Base-by-base conservation (phyloP, 179 eudicot genomes). In the Vitellaria paradoxa region DNA sequence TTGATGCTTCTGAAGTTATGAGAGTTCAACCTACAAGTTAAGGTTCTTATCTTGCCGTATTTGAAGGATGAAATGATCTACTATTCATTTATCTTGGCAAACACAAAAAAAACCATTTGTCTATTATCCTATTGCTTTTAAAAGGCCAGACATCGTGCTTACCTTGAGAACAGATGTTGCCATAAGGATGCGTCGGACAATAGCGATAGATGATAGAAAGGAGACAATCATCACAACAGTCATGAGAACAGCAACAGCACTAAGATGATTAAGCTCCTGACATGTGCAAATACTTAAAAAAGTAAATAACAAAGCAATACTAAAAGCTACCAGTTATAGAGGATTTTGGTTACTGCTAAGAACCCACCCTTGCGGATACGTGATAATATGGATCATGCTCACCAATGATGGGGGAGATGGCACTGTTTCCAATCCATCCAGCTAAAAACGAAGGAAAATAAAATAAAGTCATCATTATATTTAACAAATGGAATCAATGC, bases 391-490 rank as follows among this genome's bases (percentile, higher is more conserved):
- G 99, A 82, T 93, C 98, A 82, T 91, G 96, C 78, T 80, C 91
- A 20, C 99, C 98, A 79, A 96, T 83, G 79, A 94, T 94, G 42
- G 99, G 98, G 26, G 98, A 84, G 73, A 96, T 89, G 75, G 92
- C 99, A 80, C 88, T 89, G 71, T 94, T 86, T 75, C 98, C 99
- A 56, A 96, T 96, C 99, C 99, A 96, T 84, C 99, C 99, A 87
- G 98, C 99, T 96, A 85, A 68, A 65, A 30, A 12, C 24, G 20
- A 64, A 49, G n/a, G 37, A 63, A 73, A 55, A 56, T 20, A 80
- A 79, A 71, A n/a, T 60, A 72, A 57, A 45, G 23, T 80, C 62
- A 64, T 15, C 63, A 55, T 13, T 40, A 45, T 52, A 59, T 49
- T 20, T n/a, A 59, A 78, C 47, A 50, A 57, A 72, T 10, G 56